Conservation (phyloP, 2,329 filamentous ascomycete genomes). For the Claviceps sp. region DNA sequence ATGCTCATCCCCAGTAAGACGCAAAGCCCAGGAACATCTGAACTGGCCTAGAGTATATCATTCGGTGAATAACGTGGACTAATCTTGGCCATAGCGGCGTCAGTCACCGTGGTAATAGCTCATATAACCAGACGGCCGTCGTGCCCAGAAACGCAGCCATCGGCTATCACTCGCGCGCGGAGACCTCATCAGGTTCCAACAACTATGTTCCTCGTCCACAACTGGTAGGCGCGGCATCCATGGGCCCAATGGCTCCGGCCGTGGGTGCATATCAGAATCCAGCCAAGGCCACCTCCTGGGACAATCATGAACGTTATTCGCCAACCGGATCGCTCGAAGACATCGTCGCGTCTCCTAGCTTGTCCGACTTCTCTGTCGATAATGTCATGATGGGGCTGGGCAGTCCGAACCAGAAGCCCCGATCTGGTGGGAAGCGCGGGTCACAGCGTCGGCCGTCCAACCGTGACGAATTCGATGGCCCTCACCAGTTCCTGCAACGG, state of each 20-base stretch:
- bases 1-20: slow-evolving; percentile 26
- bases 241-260: slow-evolving; percentile 10
- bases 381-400: slow-evolving; percentile 29
- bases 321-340: slow-evolving; percentile 46
- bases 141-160: slow-evolving; percentile 11
- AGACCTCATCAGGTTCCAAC: slow-evolving; percentile 25
- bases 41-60: background rate
- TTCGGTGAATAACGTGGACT: slow-evolving; percentile 7
- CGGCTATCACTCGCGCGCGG: slow-evolving; percentile 24
- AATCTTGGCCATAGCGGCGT: slow-evolving; percentile 28
- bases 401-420: slow-evolving; percentile 28
- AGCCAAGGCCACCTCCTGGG: slow-evolving; percentile 14
- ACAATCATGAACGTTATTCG: slow-evolving; percentile 37
- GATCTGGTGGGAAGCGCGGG: slow-evolving; percentile 33
- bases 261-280: slow-evolving; percentile 28
- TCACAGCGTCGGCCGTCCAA: slow-evolving; percentile 61
- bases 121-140: slow-evolving; percentile 16
- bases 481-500: slow-evolving; percentile 66
- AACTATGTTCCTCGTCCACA: slow-evolving; percentile 29
- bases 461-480: slow-evolving; percentile 80
- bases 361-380: slow-evolving; percentile 49
- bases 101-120: slow-evolving; percentile 24
- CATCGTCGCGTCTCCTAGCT: slow-evolving; percentile 41
- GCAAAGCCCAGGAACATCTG: slow-evolving; percentile 1
- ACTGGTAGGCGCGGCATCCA: slow-evolving; percentile 24